A percentile compares a stretch with the other conserved stretches of the same genome.
phyloP scores from a whole-genome alignment of 2,329 filamentous ascomycete genomes.

The Xylariaceae sp. region DNA sequence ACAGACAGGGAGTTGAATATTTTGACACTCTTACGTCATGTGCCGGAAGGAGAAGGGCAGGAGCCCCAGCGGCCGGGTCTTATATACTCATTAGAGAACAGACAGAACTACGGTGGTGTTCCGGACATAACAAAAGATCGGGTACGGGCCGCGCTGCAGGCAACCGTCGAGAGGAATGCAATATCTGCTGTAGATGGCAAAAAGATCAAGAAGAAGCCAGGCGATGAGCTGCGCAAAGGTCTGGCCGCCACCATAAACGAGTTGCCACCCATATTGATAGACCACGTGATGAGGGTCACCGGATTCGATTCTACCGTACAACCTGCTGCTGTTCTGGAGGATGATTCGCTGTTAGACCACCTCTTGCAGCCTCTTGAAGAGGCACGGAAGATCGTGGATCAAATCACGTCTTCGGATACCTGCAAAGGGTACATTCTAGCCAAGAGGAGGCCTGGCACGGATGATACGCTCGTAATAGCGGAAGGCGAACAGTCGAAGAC shows the following conservation, averaged over 20 bases:
- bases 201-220: slow-evolving; percentile 67
- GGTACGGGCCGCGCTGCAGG: slow-evolving; percentile 64
- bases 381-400: slow-evolving; percentile 64
- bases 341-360: slow-evolving; percentile 58
- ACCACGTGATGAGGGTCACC: slow-evolving; percentile 72
- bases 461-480: slow-evolving; percentile 22
- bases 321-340: slow-evolving; percentile 65
- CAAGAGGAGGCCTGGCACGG: slow-evolving; percentile 44
- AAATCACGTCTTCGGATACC: slow-evolving; percentile 60
- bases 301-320: slow-evolving; percentile 65
- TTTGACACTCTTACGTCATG: slow-evolving; percentile 72
- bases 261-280: slow-evolving; percentile 79
- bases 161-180: slow-evolving; percentile 56
- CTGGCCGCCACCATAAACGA: slow-evolving; percentile 83
- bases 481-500: slow-evolving; percentile 34
- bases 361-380: slow-evolving; percentile 66
- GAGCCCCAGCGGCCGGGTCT: slow-evolving; percentile 75
- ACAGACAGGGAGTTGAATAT: slow-evolving; percentile 83
- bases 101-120: slow-evolving; percentile 77
- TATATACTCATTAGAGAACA: slow-evolving; percentile 73
- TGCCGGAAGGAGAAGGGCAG: slow-evolving; percentile 76
- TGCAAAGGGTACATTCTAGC: slow-evolving; percentile 87
- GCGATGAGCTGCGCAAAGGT: slow-evolving; percentile 73
- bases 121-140: slow-evolving; percentile 72
- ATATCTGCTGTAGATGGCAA: slow-evolving; percentile 50